phyloP scores from a whole-genome alignment of 495 filamentous ascomycete species.

The Aspergillus homomorphus region DNA sequence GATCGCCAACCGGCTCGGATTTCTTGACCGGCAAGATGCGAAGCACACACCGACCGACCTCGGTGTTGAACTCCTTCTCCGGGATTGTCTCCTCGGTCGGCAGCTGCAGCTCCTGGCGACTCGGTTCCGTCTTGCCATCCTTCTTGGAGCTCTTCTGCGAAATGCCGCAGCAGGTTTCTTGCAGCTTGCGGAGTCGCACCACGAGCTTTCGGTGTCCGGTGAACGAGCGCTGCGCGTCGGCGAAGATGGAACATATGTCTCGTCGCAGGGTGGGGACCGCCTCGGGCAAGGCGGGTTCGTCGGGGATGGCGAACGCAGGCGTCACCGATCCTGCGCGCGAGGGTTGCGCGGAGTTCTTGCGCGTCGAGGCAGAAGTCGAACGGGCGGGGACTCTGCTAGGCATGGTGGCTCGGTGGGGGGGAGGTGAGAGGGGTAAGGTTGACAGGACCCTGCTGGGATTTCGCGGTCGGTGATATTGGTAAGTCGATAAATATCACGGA shows the following conservation, averaged over 20 bases:
- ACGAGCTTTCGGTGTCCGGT: constrained; percentile 86
- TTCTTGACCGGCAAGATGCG: constrained; percentile 86
- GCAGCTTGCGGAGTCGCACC: constrained; percentile 79
- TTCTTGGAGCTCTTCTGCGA: constrained; percentile 50
- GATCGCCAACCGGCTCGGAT: constrained; percentile 84
- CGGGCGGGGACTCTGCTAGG: constrained; percentile 60
- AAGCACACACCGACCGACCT: constrained; percentile 77
- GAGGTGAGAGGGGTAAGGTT: constrained; percentile 17
- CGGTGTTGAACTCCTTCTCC: constrained; percentile 82
- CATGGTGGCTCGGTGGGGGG: constrained; percentile 44
- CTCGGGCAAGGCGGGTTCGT: constrained; percentile 57
- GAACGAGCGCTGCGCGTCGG: constrained; percentile 81
- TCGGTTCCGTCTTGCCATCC: constrained; percentile 32
- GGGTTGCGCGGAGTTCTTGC: constrained; percentile 56
- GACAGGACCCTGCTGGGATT: not conserved
- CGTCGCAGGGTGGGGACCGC: constrained; percentile 65
- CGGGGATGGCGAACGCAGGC: constrained; percentile 62
- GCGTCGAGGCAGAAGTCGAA: constrained; percentile 51
- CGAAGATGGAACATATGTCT: constrained; percentile 76
- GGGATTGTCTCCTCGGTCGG: constrained; percentile 57
- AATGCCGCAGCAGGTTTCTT: constrained; percentile 85
- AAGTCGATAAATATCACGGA: constrained; percentile 9
- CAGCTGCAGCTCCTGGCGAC: constrained; percentile 39
- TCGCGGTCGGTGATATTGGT: constrained; percentile 19
- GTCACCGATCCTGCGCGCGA: constrained; percentile 61